Evolutionary conservation across 345 rosid genomes (phyloP).

Genomic region (Limnanthes douglasii): DNA sequence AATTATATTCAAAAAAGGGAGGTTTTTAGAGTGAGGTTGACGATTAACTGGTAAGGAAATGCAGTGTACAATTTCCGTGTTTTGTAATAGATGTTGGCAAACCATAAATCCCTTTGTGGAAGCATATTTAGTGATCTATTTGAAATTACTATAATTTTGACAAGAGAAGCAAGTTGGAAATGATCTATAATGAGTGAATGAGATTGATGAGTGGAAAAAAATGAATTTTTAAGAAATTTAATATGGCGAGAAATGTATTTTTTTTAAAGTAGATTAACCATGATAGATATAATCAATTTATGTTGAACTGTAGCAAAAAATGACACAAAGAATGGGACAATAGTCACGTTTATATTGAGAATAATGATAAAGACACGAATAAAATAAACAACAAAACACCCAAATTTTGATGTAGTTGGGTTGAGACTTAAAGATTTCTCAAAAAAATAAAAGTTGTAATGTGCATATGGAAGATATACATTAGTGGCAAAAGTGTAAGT

Average conservation of each 20-base stretch:
- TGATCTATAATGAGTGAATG: too few relatives aligned
- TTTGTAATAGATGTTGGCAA: too few relatives aligned
- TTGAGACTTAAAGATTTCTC: not conserved
- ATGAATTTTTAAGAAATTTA: not conserved
- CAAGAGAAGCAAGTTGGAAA: too few relatives aligned
- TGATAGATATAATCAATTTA: not conserved
- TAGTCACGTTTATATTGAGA: not conserved
- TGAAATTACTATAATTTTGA: too few relatives aligned
- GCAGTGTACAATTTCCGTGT: too few relatives aligned
- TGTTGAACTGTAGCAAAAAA: not conserved
- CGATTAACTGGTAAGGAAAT: too few relatives aligned
- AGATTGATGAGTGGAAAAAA: too few relatives aligned
- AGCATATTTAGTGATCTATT: too few relatives aligned
- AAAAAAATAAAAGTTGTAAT: not conserved
- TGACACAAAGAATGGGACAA: not conserved
- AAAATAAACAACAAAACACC: not conserved
- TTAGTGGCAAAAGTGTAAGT: not conserved
- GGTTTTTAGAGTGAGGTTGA: too few relatives aligned
- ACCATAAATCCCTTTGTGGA: too few relatives aligned
- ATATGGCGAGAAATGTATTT: not conserved
- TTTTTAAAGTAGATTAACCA: rapidly evolving
- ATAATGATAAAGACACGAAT: not conserved
- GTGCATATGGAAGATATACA: not conserved
- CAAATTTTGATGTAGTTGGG: not conserved
- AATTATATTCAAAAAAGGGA: too few relatives aligned